Evolutionary conservation across 2,329 filamentous ascomycete species (phyloP).

Genomic region (Aureobasidium sp.): DNA sequence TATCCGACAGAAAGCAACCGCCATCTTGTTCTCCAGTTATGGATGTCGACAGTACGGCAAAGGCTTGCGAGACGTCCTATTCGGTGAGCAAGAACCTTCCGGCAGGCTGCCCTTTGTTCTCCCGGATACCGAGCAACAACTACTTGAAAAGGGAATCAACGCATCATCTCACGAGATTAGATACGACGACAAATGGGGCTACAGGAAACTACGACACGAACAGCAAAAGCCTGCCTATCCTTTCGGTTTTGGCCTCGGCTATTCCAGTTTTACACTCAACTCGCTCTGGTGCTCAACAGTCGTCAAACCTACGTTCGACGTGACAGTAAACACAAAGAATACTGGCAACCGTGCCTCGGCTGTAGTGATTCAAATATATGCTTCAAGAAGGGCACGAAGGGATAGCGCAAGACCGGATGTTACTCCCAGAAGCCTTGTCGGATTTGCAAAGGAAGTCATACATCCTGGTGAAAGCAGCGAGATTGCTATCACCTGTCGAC

Average conservation of each 20-base stretch:
- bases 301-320: neutral
- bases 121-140: constrained; percentile 18
- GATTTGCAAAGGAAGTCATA: constrained; percentile 1
- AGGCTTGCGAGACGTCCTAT: constrained; percentile 15
- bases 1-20: neutral
- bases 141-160: constrained; percentile 18
- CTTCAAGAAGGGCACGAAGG: neutral
- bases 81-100: constrained; percentile 15
- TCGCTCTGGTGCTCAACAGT: constrained; percentile 1
- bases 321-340: neutral
- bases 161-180: constrained; percentile 20
- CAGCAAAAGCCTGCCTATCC: constrained; percentile 17
- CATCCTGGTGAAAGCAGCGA: neutral
- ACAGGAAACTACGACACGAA: constrained; percentile 20
- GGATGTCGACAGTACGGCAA: constrained; percentile 17
- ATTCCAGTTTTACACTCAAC: neutral
- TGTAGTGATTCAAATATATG: neutral
- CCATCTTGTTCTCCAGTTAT: constrained; percentile 15
- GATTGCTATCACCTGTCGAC: neutral
- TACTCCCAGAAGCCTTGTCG: neutral
- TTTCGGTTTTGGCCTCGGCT: constrained; percentile 12
- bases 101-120: constrained; percentile 17
- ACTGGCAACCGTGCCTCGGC: neutral
- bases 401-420: neutral
- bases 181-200: constrained; percentile 16